Evolutionary conservation across 2,329 filamentous ascomycete genomes (phyloP).

Genomic region (Neoascochyta sp.): DNA sequence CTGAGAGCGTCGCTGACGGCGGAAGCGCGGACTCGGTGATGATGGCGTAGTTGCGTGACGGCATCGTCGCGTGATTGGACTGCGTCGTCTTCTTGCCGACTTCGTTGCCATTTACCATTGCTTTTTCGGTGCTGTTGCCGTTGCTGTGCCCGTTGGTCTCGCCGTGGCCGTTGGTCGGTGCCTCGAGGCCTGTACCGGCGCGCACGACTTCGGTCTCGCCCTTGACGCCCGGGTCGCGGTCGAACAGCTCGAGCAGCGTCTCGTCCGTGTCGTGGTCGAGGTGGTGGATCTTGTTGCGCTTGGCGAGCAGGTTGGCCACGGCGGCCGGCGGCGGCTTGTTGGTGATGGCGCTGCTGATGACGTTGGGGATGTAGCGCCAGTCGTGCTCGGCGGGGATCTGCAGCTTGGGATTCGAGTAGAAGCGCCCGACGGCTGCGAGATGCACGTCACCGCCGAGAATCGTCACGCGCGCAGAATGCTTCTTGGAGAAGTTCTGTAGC

Average conservation of each 20-base stretch:
- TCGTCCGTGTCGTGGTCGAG: conserved; percentile 61
- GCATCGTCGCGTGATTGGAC: conserved; percentile 84
- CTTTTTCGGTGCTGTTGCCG: conserved; percentile 11
- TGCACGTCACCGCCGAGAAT: conserved; percentile 65
- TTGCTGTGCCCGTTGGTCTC: conserved; percentile 15
- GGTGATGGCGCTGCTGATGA: conserved; percentile 63
- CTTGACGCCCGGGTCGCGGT: conserved; percentile 52
- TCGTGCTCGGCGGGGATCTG: conserved; percentile 56
- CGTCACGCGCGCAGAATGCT: conserved; percentile 56
- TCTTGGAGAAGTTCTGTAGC: conserved; percentile 57
- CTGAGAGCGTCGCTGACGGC: conserved; percentile 17
- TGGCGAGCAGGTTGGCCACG: conserved; percentile 61
- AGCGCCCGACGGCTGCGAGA: conserved; percentile 60
- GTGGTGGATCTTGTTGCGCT: conserved; percentile 64
- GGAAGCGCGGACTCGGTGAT: conserved; percentile 51
- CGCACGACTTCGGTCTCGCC: conserved; percentile 20
- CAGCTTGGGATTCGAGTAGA: conserved; percentile 59
- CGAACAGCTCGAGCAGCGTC: conserved; percentile 60
- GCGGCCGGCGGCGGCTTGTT: conserved; percentile 64
- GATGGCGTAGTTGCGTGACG: conserved; percentile 62
- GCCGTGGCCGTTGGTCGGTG: conserved; percentile 15
- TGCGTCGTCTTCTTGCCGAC: conserved; percentile 57
- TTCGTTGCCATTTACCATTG: conserved; percentile 20
- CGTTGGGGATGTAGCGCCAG: conserved; percentile 61
- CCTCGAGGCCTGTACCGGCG: conserved; percentile 10